phyloP scores from a whole-genome alignment of 257 asterid species.

The Solanum neorickii region DNA sequence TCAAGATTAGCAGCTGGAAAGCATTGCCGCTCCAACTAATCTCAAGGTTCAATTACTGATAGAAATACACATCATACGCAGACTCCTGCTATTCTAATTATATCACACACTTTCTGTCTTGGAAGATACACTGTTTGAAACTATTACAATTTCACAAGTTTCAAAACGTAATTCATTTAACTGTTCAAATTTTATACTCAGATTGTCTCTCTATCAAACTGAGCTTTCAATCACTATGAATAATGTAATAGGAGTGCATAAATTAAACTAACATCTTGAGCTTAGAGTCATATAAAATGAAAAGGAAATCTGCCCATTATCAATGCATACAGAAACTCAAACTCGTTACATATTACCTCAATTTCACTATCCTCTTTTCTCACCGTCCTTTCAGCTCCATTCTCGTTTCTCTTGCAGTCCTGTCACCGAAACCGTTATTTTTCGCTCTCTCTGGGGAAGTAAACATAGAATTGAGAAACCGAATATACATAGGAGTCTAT shows the following conservation, averaged over 20 bases:
- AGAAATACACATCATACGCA: background rate
- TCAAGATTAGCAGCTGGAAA: background rate
- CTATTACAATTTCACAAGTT: background rate
- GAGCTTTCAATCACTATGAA: background rate
- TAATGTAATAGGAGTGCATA: background rate
- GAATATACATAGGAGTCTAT: background rate
- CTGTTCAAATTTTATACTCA: background rate
- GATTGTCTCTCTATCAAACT: background rate
- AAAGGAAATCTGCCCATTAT: background rate
- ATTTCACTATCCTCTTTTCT: background rate
- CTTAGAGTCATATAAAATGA: background rate
- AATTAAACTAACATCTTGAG: background rate
- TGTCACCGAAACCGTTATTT: background rate
- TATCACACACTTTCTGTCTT: background rate
- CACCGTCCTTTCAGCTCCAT: background rate
- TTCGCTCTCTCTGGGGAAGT: background rate
- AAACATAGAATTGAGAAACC: background rate
- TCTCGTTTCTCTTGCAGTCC: background rate
- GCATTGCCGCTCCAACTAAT: background rate
- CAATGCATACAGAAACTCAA: background rate
- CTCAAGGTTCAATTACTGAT: background rate
- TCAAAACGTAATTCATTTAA: background rate
- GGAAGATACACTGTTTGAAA: background rate
- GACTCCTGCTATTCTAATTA: background rate
- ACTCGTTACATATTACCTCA: background rate